These are phyloP conservation scores for Thalassiosira profunda DNA, from an alignment of 108 stramenopile genomes.

Conservation along the genomic window DNA sequence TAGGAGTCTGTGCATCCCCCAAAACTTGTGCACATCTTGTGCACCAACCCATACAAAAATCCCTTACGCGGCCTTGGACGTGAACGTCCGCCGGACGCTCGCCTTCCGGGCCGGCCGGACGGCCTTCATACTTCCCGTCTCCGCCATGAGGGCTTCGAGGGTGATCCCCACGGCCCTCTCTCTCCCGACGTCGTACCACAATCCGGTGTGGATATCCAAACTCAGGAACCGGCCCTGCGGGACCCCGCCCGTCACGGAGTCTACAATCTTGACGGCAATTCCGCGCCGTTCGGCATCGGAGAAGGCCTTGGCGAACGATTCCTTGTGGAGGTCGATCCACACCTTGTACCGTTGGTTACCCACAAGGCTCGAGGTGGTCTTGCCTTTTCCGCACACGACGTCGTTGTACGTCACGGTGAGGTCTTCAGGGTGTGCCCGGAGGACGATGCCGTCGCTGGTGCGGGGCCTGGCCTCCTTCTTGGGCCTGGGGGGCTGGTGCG, in stretches of 20 bases:
- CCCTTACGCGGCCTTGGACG: too few species aligned
- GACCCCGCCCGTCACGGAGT: conserved; percentile 15
- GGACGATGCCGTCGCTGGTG: conserved; percentile 2
- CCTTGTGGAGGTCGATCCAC: conserved; percentile 32
- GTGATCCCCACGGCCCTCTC: conserved; percentile 26
- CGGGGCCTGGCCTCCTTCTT: too few species aligned
- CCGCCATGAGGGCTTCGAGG: conserved; percentile 18
- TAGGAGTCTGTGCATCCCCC: too few species aligned
- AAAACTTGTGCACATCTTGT: too few species aligned
- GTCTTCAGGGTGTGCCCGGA: conserved; percentile 13
- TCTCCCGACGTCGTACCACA: conserved; percentile 33
- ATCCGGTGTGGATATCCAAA: conserved; percentile 21
- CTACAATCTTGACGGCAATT: conserved; percentile 33
- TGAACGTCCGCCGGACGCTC: too few species aligned
- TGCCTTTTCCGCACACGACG: conserved; percentile 36
- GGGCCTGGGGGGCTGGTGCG: too few species aligned
- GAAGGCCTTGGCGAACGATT: conserved; percentile 29
- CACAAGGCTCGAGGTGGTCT: conserved; percentile 32
- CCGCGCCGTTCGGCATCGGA: conserved; percentile 3
- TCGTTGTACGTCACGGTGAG: conserved; percentile 33
- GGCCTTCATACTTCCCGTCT: too few species aligned
- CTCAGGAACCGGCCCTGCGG: conserved; percentile 33
- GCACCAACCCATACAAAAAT: too few species aligned
- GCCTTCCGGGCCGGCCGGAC: too few species aligned
- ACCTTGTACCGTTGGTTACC: conserved; percentile 46